phyloP scores from a whole-genome alignment of 176 grass and related monocot species.

The Avena sativa region DNA sequence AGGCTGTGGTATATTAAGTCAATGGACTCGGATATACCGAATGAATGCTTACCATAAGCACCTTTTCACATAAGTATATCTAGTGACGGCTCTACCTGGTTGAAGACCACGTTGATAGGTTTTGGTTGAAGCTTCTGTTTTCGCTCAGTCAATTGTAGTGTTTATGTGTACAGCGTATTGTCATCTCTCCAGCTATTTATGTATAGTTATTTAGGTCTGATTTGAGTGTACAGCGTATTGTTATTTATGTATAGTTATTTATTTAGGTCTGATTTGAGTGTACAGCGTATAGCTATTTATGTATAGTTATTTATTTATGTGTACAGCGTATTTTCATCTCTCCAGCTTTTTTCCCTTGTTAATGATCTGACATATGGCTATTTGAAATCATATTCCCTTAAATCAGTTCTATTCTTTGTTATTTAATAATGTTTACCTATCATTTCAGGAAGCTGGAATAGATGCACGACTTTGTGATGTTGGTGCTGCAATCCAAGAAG shows the following conservation, averaged over 20 bases:
- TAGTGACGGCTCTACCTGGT: not conserved
- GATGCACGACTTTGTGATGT: constrained; percentile 95
- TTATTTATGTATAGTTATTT: too few relatives aligned
- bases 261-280: too few relatives aligned
- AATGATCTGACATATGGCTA: not conserved
- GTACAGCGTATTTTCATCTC: not conserved
- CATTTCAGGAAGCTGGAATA: constrained; percentile 89
- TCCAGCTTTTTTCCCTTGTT: not conserved
- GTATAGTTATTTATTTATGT: not conserved
- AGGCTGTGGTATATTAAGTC: not conserved
- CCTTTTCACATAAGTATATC: not conserved
- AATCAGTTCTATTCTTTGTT: not conserved
- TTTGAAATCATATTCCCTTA: not conserved
- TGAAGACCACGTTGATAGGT: not conserved
- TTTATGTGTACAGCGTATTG: not conserved
- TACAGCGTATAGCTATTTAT: too few relatives aligned
- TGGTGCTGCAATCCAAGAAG: constrained; percentile 65
- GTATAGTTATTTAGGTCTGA: not conserved
- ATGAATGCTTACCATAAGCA: not conserved
- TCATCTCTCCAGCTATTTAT: not conserved
- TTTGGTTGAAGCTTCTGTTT: constrained; percentile 1
- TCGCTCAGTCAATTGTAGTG: not conserved
- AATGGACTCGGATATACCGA: not conserved
- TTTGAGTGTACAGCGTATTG: too few relatives aligned
- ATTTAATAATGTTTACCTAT: constrained; percentile 7